phyloP scores from a whole-genome alignment of 2,329 filamentous ascomycete species.

The Ascochyta clinopodiicola region DNA sequence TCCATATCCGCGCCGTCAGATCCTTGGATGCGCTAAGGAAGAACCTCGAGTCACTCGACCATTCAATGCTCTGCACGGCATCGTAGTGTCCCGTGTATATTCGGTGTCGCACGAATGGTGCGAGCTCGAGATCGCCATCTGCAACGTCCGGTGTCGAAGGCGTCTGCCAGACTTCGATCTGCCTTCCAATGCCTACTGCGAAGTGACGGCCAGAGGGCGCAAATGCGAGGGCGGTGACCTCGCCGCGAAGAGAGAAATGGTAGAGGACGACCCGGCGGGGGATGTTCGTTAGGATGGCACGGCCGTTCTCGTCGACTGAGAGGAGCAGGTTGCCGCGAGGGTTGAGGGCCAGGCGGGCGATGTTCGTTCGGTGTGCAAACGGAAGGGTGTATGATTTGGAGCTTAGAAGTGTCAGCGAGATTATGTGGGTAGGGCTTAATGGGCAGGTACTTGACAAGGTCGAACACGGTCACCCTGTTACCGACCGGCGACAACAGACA shows the following conservation, averaged over 20 bases:
- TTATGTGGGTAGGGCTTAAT: background rate
- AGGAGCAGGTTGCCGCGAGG: constrained; percentile 91
- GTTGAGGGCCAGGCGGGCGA: constrained; percentile 84
- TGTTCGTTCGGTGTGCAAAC: constrained; percentile 94
- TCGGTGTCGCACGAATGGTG: constrained; percentile 88
- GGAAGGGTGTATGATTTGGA: constrained; percentile 87
- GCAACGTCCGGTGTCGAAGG: constrained; percentile 85
- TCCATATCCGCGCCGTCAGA: constrained; percentile 94
- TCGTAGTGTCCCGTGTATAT: constrained; percentile 91
- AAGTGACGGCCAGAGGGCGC: constrained; percentile 92
- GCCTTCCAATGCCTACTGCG: constrained; percentile 83
- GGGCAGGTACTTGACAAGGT: constrained; percentile 83
- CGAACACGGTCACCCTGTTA: constrained; percentile 94
- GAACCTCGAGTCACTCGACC: constrained; percentile 96
- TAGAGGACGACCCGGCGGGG: constrained; percentile 85
- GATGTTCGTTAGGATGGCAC: constrained; percentile 91
- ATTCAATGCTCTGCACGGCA: constrained; percentile 82
- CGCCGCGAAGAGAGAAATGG: constrained; percentile 91
- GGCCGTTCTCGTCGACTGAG: constrained; percentile 91
- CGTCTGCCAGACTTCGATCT: constrained; percentile 95
- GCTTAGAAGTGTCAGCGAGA: constrained; percentile 52
- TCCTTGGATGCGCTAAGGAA: constrained; percentile 93
- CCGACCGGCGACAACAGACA: constrained; percentile 95
- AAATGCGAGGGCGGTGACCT: constrained; percentile 84
- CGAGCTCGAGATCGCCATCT: constrained; percentile 88